phyloP scores from a whole-genome alignment of 148 eudicot species.

The Cornus florida region DNA sequence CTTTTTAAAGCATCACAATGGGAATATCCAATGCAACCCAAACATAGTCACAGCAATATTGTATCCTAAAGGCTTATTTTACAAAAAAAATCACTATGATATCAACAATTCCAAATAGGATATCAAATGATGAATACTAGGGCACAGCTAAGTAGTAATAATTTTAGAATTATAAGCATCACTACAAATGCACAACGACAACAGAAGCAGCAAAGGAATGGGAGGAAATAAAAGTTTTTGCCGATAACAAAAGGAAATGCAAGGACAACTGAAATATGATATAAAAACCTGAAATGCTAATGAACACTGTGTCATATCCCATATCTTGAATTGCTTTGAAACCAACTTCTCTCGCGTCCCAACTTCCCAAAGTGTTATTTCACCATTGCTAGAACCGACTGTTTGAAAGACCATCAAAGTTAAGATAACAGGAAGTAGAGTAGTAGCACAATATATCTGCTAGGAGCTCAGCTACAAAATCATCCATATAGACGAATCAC shows the following conservation, averaged over 20 bases:
- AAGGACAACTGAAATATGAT: not conserved
- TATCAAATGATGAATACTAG: not conserved
- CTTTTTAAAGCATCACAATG: not conserved
- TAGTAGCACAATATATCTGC: not conserved
- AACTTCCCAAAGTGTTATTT: conserved; percentile 75
- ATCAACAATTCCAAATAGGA: not conserved
- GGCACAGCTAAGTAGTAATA: not conserved
- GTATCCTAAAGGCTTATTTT: no score
- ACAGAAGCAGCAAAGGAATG: no score
- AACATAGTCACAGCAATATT: no score
- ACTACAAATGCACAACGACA: not conserved
- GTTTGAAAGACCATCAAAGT: conserved; percentile 9
- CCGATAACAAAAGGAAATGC: not conserved
- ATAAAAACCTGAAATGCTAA: conserved; percentile 53
- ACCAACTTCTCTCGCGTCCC: conserved; percentile 63
- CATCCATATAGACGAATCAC: not conserved
- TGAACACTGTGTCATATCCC: conserved; percentile 54
- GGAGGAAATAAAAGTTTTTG: not conserved
- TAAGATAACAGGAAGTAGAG: conserved; percentile 2
- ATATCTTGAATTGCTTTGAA: conserved; percentile 69
- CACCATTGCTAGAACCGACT: conserved; percentile 71
- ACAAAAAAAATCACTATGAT: not conserved
- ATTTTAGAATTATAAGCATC: not conserved
- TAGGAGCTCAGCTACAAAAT: conserved; percentile 5
- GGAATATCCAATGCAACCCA: not conserved